Base-by-base conservation (phyloP, 768 basidiomycete species). In the Lentinula sp. region DNA sequence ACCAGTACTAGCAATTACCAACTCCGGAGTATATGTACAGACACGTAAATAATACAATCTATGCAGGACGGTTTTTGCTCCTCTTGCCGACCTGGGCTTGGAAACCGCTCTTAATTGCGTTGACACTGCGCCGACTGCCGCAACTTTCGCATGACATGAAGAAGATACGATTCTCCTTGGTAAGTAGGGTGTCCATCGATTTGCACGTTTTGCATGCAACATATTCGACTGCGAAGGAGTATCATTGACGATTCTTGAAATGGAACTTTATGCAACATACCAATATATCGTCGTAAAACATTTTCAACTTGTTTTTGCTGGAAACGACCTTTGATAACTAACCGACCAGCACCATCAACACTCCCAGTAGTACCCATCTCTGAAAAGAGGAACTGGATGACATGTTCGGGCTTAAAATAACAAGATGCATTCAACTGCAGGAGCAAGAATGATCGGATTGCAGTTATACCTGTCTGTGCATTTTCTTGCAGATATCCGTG, bases 161-260 rank as follows among this genome's bases (percentile, higher is more conserved):
- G 82, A 95, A 98, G 71, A 99, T 93, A 76, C 97, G 92, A 74
- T 97, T 97, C 77, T 98, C 95, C 76, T 98, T 99, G 33, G 90
- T 88, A 41, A 99, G 84, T 18, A 97, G 84, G 2, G 97, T 99
- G 73, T 99, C 97, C 49, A 93, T 93, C 0, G 96, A 98, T 78
- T 98, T 99, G 83, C 97, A 99, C 43, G 95, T 98, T 76, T 97
- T 96, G 85, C 97, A 99, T 42, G 95, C 95, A 63, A 98, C 96
- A 75, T 98, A 98, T 78, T 98, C 95, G 63, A 96, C 95, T 96
- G 46, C 10, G 23, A 39, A 58, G 18, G 37, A 35, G 12, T 20
- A 42, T 36, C 18, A 45, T 23, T 46, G 46, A 45, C 48, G 32
- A 48, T 41, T 56, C 7, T 23, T 15, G 42, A 51, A 33, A 20